Evolutionary conservation across 2,329 filamentous ascomycete genomes (phyloP), one percentile per base, ranked within the genome.

Genomic region (Pseudocercospora fuligena): DNA sequence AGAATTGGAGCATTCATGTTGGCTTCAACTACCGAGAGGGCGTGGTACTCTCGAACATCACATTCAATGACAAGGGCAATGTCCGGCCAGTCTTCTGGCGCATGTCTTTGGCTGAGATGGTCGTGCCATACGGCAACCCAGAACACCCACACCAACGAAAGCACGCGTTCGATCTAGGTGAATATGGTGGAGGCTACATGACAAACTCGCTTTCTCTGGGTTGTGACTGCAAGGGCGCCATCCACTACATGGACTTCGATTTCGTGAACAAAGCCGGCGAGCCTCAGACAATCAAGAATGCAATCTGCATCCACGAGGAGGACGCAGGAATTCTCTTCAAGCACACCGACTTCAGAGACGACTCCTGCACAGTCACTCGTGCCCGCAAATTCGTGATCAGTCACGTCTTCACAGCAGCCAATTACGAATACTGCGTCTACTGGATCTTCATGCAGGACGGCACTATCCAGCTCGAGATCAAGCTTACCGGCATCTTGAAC

Each of bases 11-110:
- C 74, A 88, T 97, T 70, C 94, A 97, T 78, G 88, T 97, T 66
- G 94, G 94, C 25, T 97, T 97, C 86, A 97, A 97, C 84, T 95
- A 97, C 82, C 88, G 92, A 27, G 94, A 97, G 80, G 94, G 94
- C 23, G 90, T 97, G 72, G 91, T 97, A 1, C 84, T 97, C 6
- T 95, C 92, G 79, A 93, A 97, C 81, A 93, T 97, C 76, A 92
- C 89, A 2, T 97, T 91, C 81, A 94, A 93, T 73, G 94, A 97
- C 80, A 92, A 92, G 79, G 83, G 92, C 54, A 90, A 82, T 51
- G 84, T 90, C 36, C 86, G 94, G 33, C 90, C 92, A 1, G 85
- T 96, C 40, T 97, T 97, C 81, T 97, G 95, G 85, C 88, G 94
- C 57, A 84, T 97, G 7, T 97, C 93, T 0, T 84, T 97, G 0